Conservation (phyloP, 177 flowering plant species). For the Vitis hybrid region DNA sequence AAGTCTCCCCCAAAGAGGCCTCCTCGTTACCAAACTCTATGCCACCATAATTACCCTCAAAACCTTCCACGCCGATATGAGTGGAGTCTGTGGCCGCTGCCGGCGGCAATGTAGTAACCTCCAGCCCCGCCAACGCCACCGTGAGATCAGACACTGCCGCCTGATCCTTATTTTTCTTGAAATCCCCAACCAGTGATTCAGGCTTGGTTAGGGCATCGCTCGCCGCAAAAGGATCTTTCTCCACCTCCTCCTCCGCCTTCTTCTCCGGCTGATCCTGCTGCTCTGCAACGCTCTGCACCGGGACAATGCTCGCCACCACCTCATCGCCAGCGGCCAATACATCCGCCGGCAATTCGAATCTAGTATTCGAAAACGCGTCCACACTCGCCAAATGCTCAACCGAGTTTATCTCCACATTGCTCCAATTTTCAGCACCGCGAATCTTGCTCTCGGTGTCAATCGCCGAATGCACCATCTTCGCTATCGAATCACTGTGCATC, state of each 20-base stretch:
- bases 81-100: slow-evolving; percentile 86
- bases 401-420: slow-evolving; percentile 44
- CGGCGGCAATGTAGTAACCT: slow-evolving; percentile 86
- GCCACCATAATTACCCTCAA: slow-evolving; percentile 97
- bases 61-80: slow-evolving; percentile 81
- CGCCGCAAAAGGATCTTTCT: slow-evolving; percentile 94
- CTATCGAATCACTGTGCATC: slow-evolving; percentile 86
- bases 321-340: slow-evolving; percentile 87
- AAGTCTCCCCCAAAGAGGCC: slow-evolving; percentile 70
- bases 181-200: slow-evolving; percentile 72
- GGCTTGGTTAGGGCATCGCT: slow-evolving; percentile 78
- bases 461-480: slow-evolving; percentile 90
- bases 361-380: slow-evolving; percentile 54
- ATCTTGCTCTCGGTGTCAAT: slow-evolving; percentile 72
- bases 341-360: slow-evolving; percentile 80
- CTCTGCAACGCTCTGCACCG: slow-evolving; percentile 21
- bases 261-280: slow-evolving; percentile 32
- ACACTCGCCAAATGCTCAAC: slow-evolving; percentile 57
- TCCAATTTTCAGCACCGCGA: slow-evolving; percentile 86
- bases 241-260: slow-evolving; percentile 44
- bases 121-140: slow-evolving; percentile 73
- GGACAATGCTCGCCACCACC: slow-evolving; percentile 50
- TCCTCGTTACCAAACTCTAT: slow-evolving; percentile 79
- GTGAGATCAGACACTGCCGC: slow-evolving; percentile 51
- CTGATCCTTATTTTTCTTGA: slow-evolving; percentile 72